Evolutionary conservation across 1,284 basidiomycete genomes (phyloP), one percentile per base, ranked within the genome.

Genomic region (Pseudozyma thailandica): DNA sequence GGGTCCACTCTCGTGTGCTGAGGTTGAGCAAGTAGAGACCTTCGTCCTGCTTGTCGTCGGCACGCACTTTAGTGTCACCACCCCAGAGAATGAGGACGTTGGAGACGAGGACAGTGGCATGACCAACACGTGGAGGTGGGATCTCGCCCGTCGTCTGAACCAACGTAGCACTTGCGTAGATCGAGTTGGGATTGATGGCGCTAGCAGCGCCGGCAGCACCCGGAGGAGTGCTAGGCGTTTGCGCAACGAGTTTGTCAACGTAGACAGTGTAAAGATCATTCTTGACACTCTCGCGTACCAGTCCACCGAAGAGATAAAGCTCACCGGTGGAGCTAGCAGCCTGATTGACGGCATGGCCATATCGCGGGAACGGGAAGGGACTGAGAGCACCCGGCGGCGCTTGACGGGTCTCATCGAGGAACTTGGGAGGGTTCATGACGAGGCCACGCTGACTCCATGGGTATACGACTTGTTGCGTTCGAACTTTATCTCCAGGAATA

Each of bases 41-140:
- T 82, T 98, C 92, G 83, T 98, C 96, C 84, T 95, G 93, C 75
- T 88, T 89, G 75, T 95, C 93, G 12, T 87, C 86, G 12, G 88
- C 87, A 64, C 87, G 87, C 20, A 88, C 86, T 82, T 88, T 82
- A 3, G 95, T 98, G 83, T 98, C 96, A 30, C 96, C 96, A 59
- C 96, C 96, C 94, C 96, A 99, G 6, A 98, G 91, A 65, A 98
- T 92, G 75, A 99, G 87, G 45, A 98, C 94, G 78, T 92, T 94
- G 84, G 92, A 93, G 59, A 98, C 93, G 45, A 98, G 89, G 15
- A 94, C 94, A 82, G 92, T 91, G 2, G 94, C 93, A 85, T 99
- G 96, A 0, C 96, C 96, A 16, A 98, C 94, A 72, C 96, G 87
- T 0, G 93, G 90, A 15, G 90, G 89, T 0, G 96, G 96, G 18